phyloP scores from a whole-genome alignment of 140 eudicot genomes.

The Oenanthe javanica region DNA sequence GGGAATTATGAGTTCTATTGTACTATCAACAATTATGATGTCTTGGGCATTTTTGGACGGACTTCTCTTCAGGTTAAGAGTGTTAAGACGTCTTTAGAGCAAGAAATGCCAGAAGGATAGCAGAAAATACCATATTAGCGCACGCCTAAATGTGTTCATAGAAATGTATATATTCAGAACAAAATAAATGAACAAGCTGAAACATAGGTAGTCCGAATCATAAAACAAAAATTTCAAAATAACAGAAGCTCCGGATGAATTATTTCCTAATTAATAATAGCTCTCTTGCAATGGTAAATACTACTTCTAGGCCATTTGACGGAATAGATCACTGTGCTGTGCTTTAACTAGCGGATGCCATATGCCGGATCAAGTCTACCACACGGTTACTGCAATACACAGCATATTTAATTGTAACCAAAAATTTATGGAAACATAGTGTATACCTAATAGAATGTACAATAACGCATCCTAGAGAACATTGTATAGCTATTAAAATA shows the following conservation, averaged over 20 bases:
- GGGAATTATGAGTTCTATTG: not conserved
- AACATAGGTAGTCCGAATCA: no score
- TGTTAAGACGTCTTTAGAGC: not conserved
- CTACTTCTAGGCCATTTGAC: not conserved
- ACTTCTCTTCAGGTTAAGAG: not conserved
- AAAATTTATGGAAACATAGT: not conserved
- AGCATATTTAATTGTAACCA: not conserved
- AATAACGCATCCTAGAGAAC: not conserved
- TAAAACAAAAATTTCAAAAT: not conserved
- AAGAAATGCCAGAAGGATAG: not conserved
- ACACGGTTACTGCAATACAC: slow-evolving; percentile 65
- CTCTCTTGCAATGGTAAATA: not conserved
- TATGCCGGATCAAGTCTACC: slow-evolving; percentile 75
- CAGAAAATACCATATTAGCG: not conserved
- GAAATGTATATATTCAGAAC: not conserved
- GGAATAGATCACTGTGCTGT: slow-evolving; percentile 8
- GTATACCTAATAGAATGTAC: not conserved
- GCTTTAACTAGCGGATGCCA: slow-evolving; percentile 38
- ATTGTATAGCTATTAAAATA: not conserved
- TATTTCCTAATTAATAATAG: not conserved
- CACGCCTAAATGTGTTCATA: not conserved
- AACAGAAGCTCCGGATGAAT: not conserved
- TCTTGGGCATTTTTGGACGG: not conserved
- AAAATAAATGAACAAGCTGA: not conserved
- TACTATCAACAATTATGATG: not conserved